Conservation (phyloP, 306 rosid genomes). For the Ormosia emarginata region DNA sequence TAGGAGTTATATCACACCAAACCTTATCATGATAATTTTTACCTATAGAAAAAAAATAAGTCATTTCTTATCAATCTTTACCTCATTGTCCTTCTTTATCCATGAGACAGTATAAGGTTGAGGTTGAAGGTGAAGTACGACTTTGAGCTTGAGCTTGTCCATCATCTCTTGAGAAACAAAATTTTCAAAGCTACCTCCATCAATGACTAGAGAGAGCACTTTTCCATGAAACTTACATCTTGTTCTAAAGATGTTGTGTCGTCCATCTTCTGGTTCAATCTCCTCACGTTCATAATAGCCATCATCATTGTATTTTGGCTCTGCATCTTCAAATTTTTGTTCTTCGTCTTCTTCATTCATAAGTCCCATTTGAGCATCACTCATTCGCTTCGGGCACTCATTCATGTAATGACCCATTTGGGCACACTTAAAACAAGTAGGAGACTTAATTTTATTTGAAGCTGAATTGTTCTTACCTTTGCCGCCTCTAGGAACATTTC, state of each 20-base stretch:
- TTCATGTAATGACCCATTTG: neutral
- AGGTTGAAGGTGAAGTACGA: neutral
- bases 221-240: neutral
- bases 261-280: neutral
- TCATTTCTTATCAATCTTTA: neutral
- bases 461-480: neutral
- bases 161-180: neutral
- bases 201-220: neutral
- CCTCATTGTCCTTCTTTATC: neutral
- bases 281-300: neutral
- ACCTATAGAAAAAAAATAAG: too few species aligned
- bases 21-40: too few species aligned
- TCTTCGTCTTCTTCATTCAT: neutral
- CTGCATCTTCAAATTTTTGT: neutral
- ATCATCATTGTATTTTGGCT: neutral
- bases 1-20: too few species aligned
- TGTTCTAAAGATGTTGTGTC: neutral
- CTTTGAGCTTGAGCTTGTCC: neutral
- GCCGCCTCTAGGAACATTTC: neutral
- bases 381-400: neutral
- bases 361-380: neutral
- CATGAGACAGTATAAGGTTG: neutral
- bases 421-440: neutral
- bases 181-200: neutral
- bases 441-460: neutral